Conservation (phyloP, 352 stramenopile species). For the Phytophthora sansomeana region DNA sequence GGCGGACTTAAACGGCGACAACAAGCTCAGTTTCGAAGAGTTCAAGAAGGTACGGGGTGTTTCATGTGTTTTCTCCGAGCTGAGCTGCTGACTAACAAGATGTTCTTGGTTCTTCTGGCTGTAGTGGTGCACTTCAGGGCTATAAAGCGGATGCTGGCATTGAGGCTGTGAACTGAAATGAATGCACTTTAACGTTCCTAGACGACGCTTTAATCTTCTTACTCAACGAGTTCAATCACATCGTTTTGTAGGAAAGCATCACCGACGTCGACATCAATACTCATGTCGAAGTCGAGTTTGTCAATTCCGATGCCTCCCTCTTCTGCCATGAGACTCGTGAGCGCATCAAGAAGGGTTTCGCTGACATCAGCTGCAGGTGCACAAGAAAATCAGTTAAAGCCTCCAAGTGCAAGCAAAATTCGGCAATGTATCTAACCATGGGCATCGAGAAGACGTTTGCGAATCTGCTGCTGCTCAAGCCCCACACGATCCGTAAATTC, state of each 20-base stretch:
- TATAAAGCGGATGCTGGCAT: conserved; percentile 21
- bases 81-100: conserved; percentile 25
- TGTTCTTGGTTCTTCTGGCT: conserved; percentile 3
- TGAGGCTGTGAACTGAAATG: conserved; percentile 33
- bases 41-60: conserved; percentile 84
- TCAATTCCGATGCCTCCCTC: conserved; percentile 52
- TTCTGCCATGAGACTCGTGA: conserved; percentile 53
- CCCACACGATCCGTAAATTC: conserved; percentile 32
- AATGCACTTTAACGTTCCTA: conserved; percentile 21
- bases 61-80: background rate
- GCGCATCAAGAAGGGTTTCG: conserved; percentile 49
- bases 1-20: conserved; percentile 84
- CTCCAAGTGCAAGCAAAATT: conserved; percentile 2
- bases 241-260: conserved; percentile 32
- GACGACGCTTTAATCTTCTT: background rate
- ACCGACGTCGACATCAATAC: conserved; percentile 34
- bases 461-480: conserved; percentile 37
- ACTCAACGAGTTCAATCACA: conserved; percentile 24
- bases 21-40: conserved; percentile 89
- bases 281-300: conserved; percentile 43
- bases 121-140: conserved; percentile 52
- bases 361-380: conserved; percentile 44
- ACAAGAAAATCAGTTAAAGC: conserved; percentile 18
- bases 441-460: conserved; percentile 40
- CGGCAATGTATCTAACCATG: conserved; percentile 33